Conservation (phyloP, 345 rosid genomes). For the Cardamine occulta region DNA sequence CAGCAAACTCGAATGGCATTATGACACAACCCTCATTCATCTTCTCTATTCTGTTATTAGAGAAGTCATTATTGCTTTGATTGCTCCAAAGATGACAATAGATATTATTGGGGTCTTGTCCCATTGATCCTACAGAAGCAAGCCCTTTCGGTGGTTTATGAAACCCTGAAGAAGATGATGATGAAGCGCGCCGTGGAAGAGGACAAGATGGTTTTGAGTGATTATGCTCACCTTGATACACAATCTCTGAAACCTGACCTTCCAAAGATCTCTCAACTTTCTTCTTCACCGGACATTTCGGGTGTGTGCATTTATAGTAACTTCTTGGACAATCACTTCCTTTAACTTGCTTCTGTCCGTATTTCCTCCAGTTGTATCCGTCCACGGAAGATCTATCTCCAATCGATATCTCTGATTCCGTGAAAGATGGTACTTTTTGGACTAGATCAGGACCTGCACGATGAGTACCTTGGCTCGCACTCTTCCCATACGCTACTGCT, state of each 20-base stretch:
- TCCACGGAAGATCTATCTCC: constrained; percentile 73
- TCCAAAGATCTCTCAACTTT: constrained; percentile 90
- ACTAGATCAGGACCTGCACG: constrained; percentile 25
- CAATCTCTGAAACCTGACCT: constrained; percentile 91
- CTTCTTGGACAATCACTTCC: constrained; percentile 97
- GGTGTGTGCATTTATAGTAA: constrained; percentile 94
- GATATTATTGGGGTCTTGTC: constrained; percentile 39
- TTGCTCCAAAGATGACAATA: constrained; percentile 43
- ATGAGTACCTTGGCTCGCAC: constrained; percentile 45
- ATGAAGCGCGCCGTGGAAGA: constrained; percentile 53
- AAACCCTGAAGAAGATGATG: constrained; percentile 44
- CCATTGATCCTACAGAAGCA: constrained; percentile 50
- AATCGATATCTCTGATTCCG: constrained; percentile 25
- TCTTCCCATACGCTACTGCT: constrained; percentile 35
- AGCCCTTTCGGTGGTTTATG: constrained; percentile 54
- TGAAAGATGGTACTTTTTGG: constrained; percentile 44
- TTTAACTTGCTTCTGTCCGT: constrained; percentile 98
- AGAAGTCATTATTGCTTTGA: constrained; percentile 57
- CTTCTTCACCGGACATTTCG: constrained; percentile 88
- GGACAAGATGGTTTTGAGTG: constrained; percentile 84
- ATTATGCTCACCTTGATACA: constrained; percentile 92
- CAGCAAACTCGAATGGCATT: constrained; percentile 40
- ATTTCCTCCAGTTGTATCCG: constrained; percentile 98
- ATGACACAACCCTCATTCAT: constrained; percentile 47
- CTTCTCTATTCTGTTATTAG: constrained; percentile 45